These are phyloP conservation scores for Zygosaccharomyces gambellarensis DNA, from an alignment of 805 yeast species.

Conservation along the genomic window DNA sequence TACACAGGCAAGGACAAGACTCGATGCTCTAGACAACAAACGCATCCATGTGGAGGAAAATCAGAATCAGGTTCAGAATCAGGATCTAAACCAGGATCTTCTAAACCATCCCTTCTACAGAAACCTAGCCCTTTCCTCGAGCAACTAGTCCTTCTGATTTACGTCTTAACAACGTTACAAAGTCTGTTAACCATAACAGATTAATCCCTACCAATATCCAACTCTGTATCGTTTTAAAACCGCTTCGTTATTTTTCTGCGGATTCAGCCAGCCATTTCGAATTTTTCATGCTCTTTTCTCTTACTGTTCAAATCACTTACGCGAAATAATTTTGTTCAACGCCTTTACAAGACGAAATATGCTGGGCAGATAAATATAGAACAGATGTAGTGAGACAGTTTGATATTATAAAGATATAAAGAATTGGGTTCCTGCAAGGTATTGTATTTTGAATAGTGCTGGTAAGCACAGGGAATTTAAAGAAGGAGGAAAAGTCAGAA, in stretches of 20 bases:
- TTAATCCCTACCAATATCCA: neutral
- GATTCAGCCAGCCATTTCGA: conserved; percentile 4
- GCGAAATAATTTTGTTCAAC: conserved; percentile 2
- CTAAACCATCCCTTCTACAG: conserved; percentile 25
- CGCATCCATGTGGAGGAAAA: neutral
- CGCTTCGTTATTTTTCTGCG: neutral
- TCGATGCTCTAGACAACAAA: conserved; percentile 12
- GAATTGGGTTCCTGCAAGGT: neutral
- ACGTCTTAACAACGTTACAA: neutral
- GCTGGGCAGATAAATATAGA: conserved; percentile 7
- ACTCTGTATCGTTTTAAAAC: neutral
- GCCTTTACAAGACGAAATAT: neutral
- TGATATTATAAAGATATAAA: conserved; percentile 1
- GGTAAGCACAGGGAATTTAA: neutral
- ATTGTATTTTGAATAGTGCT: neutral
- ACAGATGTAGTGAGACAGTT: neutral
- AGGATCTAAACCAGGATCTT: conserved; percentile 15
- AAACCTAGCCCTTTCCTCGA: neutral
- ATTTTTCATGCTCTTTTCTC: neutral
- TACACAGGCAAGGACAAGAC: conserved; percentile 22
- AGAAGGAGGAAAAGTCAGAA: neutral
- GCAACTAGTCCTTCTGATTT: neutral
- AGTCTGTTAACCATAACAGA: neutral
- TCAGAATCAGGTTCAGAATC: conserved; percentile 3
- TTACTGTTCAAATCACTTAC: conserved; percentile 1